A percentile compares a stretch with the other conserved stretches of the same genome.
Evolutionary conservation across 2,329 filamentous ascomycete species (phyloP).

Genomic region (Stachybotrys chartarum): DNA sequence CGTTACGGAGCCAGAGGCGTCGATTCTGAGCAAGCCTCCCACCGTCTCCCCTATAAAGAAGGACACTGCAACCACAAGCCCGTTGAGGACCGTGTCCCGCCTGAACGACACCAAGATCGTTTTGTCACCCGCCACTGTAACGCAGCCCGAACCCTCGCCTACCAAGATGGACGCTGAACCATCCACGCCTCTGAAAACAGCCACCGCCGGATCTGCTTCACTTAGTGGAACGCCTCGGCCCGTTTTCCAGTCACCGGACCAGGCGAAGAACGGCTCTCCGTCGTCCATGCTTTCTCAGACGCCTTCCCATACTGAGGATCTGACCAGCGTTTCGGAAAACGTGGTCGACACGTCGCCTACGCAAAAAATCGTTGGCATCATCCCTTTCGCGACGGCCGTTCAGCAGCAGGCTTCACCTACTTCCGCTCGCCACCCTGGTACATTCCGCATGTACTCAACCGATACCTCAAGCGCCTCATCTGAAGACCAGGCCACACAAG

Average conservation of each 20-base stretch:
- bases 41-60: constrained; percentile 23
- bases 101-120: constrained; percentile 20
- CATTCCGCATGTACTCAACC: too few relatives aligned
- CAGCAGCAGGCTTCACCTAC: neutral
- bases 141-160: constrained; percentile 19
- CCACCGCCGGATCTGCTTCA: neutral
- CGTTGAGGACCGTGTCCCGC: constrained; percentile 16
- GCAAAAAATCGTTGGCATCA: neutral
- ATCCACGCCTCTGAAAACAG: constrained; percentile 14
- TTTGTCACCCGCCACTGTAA: constrained; percentile 16
- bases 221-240: constrained; percentile 6
- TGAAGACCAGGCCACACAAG: too few relatives aligned
- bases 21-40: neutral
- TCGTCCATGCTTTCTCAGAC: neutral
- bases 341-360: neutral
- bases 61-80: constrained; percentile 15
- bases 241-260: constrained; percentile 1
- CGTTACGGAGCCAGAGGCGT: neutral
- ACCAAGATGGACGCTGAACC: constrained; percentile 19
- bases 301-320: neutral
- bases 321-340: neutral
- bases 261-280: neutral
- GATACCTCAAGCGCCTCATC: too few relatives aligned
- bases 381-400: neutral
- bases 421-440: too few relatives aligned